These are phyloP conservation scores for Friedmanniomyces endolithicus DNA, from an alignment of 495 filamentous ascomycete species.

Conservation along the genomic window DNA sequence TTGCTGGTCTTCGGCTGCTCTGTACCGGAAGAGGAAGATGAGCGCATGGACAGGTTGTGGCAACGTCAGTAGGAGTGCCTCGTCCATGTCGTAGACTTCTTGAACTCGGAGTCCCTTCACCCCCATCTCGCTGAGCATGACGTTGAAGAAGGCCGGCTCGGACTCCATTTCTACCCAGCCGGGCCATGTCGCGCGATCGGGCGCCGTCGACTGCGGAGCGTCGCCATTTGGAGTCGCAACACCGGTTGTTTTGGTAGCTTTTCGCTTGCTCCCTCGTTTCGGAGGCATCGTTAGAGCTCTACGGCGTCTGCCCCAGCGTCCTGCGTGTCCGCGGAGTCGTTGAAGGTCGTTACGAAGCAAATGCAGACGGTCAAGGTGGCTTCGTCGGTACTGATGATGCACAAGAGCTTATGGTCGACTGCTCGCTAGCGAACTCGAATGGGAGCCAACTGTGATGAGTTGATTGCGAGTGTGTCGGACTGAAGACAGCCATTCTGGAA, in stretches of 20 bases:
- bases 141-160: conserved; percentile 77
- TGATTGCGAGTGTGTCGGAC: too few species aligned
- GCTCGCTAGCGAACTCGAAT: too few species aligned
- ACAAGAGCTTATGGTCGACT: too few species aligned
- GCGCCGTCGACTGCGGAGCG: not conserved
- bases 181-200: conserved; percentile 38
- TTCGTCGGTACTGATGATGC: too few species aligned
- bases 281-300: conserved; percentile 6
- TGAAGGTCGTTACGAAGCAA: not conserved
- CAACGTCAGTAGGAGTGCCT: conserved; percentile 47
- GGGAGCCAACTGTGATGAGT: too few species aligned
- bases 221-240: conserved; percentile 1
- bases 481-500: not conserved
- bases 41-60: conserved; percentile 28
- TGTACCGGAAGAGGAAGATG: conserved; percentile 69
- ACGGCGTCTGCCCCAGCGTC: not conserved
- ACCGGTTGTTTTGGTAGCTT: not conserved
- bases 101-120: conserved; percentile 60
- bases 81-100: conserved; percentile 67
- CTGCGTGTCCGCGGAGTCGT: not conserved
- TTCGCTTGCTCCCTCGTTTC: conserved; percentile 12
- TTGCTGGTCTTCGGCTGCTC: conserved; percentile 39
- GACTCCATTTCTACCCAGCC: conserved; percentile 87
- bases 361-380: too few species aligned
- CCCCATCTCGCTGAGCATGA: conserved; percentile 67